Conservation (phyloP, 192 early-diverging fungal genomes). For the Coemansia sp. region DNA sequence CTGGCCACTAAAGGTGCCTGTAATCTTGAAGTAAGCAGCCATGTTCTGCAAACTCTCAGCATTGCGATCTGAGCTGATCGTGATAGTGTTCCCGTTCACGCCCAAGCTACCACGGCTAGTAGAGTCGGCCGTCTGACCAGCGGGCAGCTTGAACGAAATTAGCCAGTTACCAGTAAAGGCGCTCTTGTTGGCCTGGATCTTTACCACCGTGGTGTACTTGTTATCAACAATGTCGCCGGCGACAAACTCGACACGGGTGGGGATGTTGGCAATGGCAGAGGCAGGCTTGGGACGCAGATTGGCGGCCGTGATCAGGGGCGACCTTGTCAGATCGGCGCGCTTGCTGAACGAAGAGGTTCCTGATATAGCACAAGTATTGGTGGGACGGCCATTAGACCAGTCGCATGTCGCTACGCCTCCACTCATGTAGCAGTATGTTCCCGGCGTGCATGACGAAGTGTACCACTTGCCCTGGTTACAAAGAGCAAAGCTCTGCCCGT, state of each 20-base stretch:
- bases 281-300: slow-evolving; percentile 40
- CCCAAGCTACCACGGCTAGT: slow-evolving; percentile 42
- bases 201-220: slow-evolving; percentile 47
- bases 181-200: slow-evolving; percentile 44
- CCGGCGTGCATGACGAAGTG: slow-evolving; percentile 42
- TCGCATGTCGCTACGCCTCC: slow-evolving; percentile 38
- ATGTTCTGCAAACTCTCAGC: slow-evolving; percentile 40
- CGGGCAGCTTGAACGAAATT: slow-evolving; percentile 43
- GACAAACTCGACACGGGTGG: slow-evolving; percentile 49
- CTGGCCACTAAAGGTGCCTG: slow-evolving; percentile 32
- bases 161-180: slow-evolving; percentile 52
- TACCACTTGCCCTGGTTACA: slow-evolving; percentile 58
- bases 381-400: slow-evolving; percentile 48
- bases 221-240: slow-evolving; percentile 38
- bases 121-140: slow-evolving; percentile 42
- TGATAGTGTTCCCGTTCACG: slow-evolving; percentile 27
- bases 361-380: slow-evolving; percentile 45
- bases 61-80: slow-evolving; percentile 38
- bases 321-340: slow-evolving; percentile 31
- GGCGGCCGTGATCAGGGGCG: slow-evolving; percentile 33
- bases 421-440: slow-evolving; percentile 52
- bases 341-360: slow-evolving; percentile 27
- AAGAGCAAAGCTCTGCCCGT: slow-evolving; percentile 45
- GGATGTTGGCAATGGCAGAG: slow-evolving; percentile 34
- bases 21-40: slow-evolving; percentile 49